These are phyloP conservation scores for Aspergillus jensenii DNA, from an alignment of 2,329 filamentous ascomycete genomes.

Conservation along the genomic window DNA sequence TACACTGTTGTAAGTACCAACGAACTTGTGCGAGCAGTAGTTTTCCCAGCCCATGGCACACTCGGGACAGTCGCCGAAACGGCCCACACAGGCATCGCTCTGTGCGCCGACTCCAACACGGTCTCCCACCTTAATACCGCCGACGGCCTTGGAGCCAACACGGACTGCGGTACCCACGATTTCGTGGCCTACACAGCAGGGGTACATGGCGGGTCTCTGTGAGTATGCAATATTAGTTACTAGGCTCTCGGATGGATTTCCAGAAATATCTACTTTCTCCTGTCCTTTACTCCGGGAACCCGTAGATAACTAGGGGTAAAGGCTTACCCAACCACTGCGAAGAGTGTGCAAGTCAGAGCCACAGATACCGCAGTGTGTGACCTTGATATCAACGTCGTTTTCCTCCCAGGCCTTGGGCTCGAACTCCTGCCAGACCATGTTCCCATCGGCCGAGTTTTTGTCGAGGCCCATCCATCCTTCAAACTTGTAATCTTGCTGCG, in stretches of 20 bases:
- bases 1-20: slow-evolving; percentile 34
- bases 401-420: slow-evolving; percentile 67
- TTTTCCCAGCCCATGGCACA: slow-evolving; percentile 48
- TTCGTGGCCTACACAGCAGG: slow-evolving; percentile 63
- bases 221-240: not conserved
- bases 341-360: slow-evolving; percentile 61
- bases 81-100: slow-evolving; percentile 52
- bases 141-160: slow-evolving; percentile 48
- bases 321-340: slow-evolving; percentile 47
- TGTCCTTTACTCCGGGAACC: not conserved
- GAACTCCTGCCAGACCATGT: slow-evolving; percentile 57
- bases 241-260: not conserved
- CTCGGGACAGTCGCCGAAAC: slow-evolving; percentile 51
- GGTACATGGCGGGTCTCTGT: slow-evolving; percentile 36
- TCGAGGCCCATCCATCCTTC: slow-evolving; percentile 59
- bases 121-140: slow-evolving; percentile 33
- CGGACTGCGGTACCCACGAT: slow-evolving; percentile 62
- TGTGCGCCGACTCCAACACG: slow-evolving; percentile 61
- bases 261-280: not conserved
- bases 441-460: slow-evolving; percentile 50
- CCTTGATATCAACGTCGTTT: slow-evolving; percentile 63
- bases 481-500: slow-evolving; percentile 49
- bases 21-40: slow-evolving; percentile 32
- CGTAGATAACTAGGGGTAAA: not conserved
- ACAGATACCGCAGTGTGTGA: slow-evolving; percentile 66